These are phyloP conservation scores for Sophora flavescens DNA, from an alignment of 306 rosid species.

Conservation along the genomic window DNA sequence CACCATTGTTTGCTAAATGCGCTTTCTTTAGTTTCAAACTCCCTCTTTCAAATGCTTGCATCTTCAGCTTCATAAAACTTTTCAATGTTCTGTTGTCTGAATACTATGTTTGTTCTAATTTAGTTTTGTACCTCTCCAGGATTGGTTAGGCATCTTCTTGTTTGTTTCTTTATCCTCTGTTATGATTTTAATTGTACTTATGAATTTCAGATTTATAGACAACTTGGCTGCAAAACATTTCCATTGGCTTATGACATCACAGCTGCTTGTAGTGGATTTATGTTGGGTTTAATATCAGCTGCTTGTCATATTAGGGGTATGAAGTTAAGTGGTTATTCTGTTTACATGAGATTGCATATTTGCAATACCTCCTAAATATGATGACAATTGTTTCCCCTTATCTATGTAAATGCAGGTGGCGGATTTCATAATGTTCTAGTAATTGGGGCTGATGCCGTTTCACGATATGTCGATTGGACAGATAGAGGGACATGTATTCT, in stretches of 20 bases:
- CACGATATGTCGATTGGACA: constrained; percentile 94
- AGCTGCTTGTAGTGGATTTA: constrained; percentile 97
- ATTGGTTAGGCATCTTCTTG: background rate
- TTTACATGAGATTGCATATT: background rate
- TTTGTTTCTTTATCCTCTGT: background rate
- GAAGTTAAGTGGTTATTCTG: constrained; percentile 37
- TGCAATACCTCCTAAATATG: constrained; percentile 4
- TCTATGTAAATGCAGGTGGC: constrained; percentile 70
- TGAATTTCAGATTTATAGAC: constrained; percentile 61
- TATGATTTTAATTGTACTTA: constrained; percentile 2
- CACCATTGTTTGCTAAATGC: constrained; percentile 6
- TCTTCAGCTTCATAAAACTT: constrained; percentile 12
- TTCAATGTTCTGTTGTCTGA: background rate
- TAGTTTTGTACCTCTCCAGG: constrained; percentile 34
- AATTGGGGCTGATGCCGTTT: constrained; percentile 94
- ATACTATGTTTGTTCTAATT: background rate
- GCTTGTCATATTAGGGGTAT: constrained; percentile 97
- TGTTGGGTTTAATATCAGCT: constrained; percentile 90
- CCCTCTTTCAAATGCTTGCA: background rate
- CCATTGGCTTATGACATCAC: constrained; percentile 95
- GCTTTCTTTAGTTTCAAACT: background rate
- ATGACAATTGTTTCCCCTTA: constrained; percentile 38
- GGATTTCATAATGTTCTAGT: constrained; percentile 91
- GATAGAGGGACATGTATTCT: constrained; percentile 98
- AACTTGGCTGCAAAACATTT: constrained; percentile 79